Conservation (phyloP, 2,329 filamentous ascomycete species). For the Stagonosporopsis chrysanthemi region DNA sequence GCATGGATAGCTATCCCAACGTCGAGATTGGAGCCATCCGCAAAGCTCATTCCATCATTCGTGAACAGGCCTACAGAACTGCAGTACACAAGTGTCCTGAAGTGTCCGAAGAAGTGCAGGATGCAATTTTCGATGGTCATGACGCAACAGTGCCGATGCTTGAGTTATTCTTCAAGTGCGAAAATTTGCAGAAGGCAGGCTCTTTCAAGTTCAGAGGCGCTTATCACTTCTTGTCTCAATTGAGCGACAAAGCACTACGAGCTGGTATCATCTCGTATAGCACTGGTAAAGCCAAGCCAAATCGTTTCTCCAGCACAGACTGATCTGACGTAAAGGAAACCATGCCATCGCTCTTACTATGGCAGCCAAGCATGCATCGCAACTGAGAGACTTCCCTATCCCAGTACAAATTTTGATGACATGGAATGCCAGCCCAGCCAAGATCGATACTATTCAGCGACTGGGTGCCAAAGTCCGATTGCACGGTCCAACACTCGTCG, state of each 20-base stretch:
- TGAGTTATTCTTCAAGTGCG: conserved; percentile 6
- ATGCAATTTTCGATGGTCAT: not conserved
- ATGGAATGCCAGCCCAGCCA: conserved; percentile 3
- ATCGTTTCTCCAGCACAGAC: not conserved
- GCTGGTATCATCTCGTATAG: conserved; percentile 2
- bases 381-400: not conserved
- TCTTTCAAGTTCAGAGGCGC: conserved; percentile 3
- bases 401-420: conserved; percentile 2
- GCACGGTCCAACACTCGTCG: conserved; percentile 2
- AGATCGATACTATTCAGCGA: conserved; percentile 1
- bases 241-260: not conserved
- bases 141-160: not conserved
- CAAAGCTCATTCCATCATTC: not conserved
- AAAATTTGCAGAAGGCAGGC: conserved; percentile 3
- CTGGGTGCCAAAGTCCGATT: not conserved
- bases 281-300: not conserved
- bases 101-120: not conserved
- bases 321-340: not conserved
- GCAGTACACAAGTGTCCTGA: not conserved
- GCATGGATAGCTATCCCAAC: conserved; percentile 1
- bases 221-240: conserved; percentile 3
- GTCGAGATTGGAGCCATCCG: not conserved
- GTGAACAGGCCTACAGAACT: not conserved
- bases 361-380: not conserved
- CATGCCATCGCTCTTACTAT: conserved; percentile 5